Percentiles rank a stretch among this genome's conserved stretches.
phyloP scores from a whole-genome alignment of 805 yeast species.

The Maudiozyma barnettii region DNA sequence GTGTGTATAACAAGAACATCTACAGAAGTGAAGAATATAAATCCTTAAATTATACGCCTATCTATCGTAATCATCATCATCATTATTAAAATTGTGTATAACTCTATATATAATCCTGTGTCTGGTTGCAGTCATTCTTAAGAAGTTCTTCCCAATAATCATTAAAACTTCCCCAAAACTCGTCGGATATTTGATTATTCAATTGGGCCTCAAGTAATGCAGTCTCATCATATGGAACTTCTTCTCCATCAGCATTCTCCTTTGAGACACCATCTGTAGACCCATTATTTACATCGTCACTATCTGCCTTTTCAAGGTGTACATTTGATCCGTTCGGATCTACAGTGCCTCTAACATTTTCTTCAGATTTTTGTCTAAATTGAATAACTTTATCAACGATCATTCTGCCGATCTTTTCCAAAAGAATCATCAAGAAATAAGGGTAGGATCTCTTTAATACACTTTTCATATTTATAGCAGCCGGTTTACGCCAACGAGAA shows the following conservation, averaged over 20 bases:
- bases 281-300: too few species aligned
- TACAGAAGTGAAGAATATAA: too few species aligned
- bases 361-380: conserved; percentile 9
- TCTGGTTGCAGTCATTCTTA: not conserved
- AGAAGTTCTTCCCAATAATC: not conserved
- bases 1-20: too few species aligned
- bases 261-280: too few species aligned
- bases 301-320: too few species aligned
- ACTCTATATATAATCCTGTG: not conserved
- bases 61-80: too few species aligned
- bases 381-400: conserved; percentile 8
- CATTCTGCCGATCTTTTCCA: conserved; percentile 5
- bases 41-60: too few species aligned
- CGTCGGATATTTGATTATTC: not conserved
- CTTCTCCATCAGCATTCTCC: too few species aligned
- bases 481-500: conserved; percentile 2
- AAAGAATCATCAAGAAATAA: conserved; percentile 4
- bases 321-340: too few species aligned
- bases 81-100: too few species aligned
- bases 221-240: too few species aligned
- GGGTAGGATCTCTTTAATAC: conserved; percentile 4
- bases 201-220: not conserved
- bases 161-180: not conserved
- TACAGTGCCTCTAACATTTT: not conserved
- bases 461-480: not conserved